Evolutionary conservation across 306 rosid species (phyloP), one percentile per base, ranked within the genome.

Genomic region (Corylus heterophylla): DNA sequence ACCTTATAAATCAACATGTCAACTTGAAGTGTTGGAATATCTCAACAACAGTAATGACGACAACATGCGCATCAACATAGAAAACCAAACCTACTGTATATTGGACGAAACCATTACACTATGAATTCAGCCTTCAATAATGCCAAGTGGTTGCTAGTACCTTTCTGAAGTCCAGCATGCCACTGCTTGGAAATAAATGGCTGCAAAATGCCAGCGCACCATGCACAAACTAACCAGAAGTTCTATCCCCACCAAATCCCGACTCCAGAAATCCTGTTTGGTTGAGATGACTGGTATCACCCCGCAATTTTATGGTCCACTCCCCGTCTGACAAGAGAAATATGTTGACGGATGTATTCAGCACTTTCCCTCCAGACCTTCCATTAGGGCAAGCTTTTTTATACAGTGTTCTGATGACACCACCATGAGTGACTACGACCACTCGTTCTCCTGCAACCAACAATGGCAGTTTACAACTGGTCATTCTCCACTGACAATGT

Each of bases 161-260:
- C 50, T 18, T 16, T 58, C 9, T 18, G 51, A 42, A 42, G 22
- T 67, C 22, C 29, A 67, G 72, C 72, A 7, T 8, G 51, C 25
- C 12, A 18, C 50, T 67, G 51, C 51, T 39, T 42, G 29, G 51
- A 66, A n/a, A 44, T 68, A 35, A 9, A 50, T 16, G 7, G 35
- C 55, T 2, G 50, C 12, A 74, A 27, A 69, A 11, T 69, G 67
- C 14, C 20, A 69, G 79, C 77, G 20, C 17, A 29, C 31, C 2
- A 18, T 52, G 62, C 80, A 74, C 27, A 35, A 77, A 67, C 97
- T 91, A 95, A 80, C 98, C 96, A 66, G 97, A 95, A 63, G 73
- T 83, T 82, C 50, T 87, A 62, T 90, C 97, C 79, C 99, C 99
- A 27, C 99, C 97, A 83, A 92, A 95, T 75, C 91, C 93, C 3